These are phyloP conservation scores for Malassezia obtusa DNA, from an alignment of 1,284 basidiomycete genomes.

Conservation along the genomic window DNA sequence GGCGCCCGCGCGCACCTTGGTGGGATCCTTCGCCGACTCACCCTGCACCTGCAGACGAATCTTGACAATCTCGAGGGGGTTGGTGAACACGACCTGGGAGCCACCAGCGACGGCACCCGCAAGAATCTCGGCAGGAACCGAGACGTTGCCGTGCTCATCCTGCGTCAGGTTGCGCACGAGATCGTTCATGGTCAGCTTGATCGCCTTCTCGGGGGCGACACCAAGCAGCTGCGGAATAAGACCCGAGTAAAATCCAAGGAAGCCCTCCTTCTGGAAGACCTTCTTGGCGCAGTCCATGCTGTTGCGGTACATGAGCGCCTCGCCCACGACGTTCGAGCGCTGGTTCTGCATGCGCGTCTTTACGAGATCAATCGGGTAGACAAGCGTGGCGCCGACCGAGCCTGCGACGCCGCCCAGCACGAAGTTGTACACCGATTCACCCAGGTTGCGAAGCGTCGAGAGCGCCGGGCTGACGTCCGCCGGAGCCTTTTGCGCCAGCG, in stretches of 20 bases:
- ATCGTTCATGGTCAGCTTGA: constrained; percentile 90
- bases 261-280: constrained; percentile 86
- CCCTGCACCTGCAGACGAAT: constrained; percentile 94
- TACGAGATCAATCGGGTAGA: constrained; percentile 89
- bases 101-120: constrained; percentile 90
- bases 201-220: constrained; percentile 95
- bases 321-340: constrained; percentile 41
- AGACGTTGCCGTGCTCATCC: constrained; percentile 87
- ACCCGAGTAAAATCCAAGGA: constrained; percentile 88
- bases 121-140: constrained; percentile 71
- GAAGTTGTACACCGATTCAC: constrained; percentile 65
- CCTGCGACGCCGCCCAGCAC: constrained; percentile 83
- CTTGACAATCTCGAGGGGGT: constrained; percentile 78
- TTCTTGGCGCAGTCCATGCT: constrained; percentile 74
- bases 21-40: constrained; percentile 75
- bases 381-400: constrained; percentile 76
- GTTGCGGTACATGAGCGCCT: constrained; percentile 47
- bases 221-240: constrained; percentile 90
- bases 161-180: constrained; percentile 70
- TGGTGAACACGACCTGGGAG: constrained; percentile 94
- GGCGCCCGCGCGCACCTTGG: constrained; percentile 70
- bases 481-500: background rate
- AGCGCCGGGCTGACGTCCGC: constrained; percentile 9
- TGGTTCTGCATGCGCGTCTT: constrained; percentile 89
- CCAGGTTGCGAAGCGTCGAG: constrained; percentile 16